Percentiles rank a stretch among this genome's conserved stretches.
Evolutionary conservation across 805 yeast species (phyloP).

Genomic region (Barnettozyma wickerhamii): DNA sequence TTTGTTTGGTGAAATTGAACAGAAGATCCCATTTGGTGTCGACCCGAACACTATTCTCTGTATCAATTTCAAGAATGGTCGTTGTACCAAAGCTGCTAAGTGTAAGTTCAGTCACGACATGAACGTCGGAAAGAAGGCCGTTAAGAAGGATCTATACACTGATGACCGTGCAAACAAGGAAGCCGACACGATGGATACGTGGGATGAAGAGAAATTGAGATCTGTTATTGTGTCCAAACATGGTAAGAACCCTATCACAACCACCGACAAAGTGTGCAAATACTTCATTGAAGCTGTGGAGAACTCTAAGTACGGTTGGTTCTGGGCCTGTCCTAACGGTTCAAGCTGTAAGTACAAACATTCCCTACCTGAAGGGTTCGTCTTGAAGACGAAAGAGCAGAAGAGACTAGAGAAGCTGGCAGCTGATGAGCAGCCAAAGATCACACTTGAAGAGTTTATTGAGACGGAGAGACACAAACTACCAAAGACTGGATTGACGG

Average conservation of each 20-base stretch:
- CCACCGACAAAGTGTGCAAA: constrained; percentile 94
- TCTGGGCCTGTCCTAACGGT: constrained; percentile 96
- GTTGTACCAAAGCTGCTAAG: constrained; percentile 72
- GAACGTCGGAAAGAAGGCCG: constrained; percentile 79
- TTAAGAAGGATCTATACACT: constrained; percentile 87
- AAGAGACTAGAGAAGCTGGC: constrained; percentile 85
- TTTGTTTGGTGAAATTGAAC: constrained; percentile 66
- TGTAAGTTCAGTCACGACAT: constrained; percentile 95
- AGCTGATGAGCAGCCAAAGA: constrained; percentile 77
- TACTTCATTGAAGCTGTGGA: constrained; percentile 95
- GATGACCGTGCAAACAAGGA: constrained; percentile 73
- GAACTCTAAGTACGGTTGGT: constrained; percentile 97
- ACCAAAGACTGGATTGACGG: constrained; percentile 70
- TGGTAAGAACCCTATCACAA: constrained; percentile 80
- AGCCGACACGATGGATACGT: constrained; percentile 86
- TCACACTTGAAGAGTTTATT: constrained; percentile 91
- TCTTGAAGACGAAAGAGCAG: constrained; percentile 94
- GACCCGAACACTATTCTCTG: constrained; percentile 95
- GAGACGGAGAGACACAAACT: constrained; percentile 88
- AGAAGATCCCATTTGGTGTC: constrained; percentile 93
- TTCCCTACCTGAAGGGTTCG: constrained; percentile 95
- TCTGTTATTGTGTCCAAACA: constrained; percentile 85
- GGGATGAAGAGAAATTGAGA: constrained; percentile 96
- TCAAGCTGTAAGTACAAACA: constrained; percentile 91
- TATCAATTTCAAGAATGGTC: constrained; percentile 81